phyloP scores from a whole-genome alignment of 495 filamentous ascomycete species.

The Penicillium coffeae region DNA sequence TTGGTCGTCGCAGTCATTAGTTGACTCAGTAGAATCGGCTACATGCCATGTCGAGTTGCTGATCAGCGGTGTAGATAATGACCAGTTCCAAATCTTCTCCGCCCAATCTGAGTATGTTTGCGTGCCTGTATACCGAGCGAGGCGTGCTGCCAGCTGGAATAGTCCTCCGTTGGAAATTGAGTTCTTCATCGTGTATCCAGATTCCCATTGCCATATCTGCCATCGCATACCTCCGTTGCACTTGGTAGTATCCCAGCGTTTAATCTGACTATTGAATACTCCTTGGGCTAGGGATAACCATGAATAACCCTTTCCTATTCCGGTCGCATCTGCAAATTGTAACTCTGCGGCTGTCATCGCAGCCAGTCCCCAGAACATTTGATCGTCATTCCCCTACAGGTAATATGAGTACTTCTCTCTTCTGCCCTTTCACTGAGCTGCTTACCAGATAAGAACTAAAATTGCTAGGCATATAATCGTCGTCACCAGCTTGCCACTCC shows the following conservation, averaged over 20 bases:
- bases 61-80: conserved; percentile 46
- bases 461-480: conserved; percentile 47
- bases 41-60: conserved; percentile 45
- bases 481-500: conserved; percentile 43
- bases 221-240: conserved; percentile 54
- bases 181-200: conserved; percentile 64
- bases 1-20: conserved; percentile 49
- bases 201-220: conserved; percentile 52
- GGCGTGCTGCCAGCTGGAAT: conserved; percentile 65
- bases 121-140: conserved; percentile 64
- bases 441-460: conserved; percentile 39
- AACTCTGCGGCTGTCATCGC: conserved; percentile 55
- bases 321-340: conserved; percentile 38
- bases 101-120: conserved; percentile 66
- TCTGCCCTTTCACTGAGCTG: background rate
- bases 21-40: conserved; percentile 57
- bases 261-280: conserved; percentile 70
- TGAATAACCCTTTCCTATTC: conserved; percentile 46
- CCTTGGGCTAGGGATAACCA: conserved; percentile 75
- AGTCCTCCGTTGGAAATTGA: conserved; percentile 64
- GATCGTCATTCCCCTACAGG: conserved; percentile 52
- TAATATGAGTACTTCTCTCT: background rate
- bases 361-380: conserved; percentile 55
- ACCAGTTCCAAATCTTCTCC: conserved; percentile 64
- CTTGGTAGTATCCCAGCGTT: conserved; percentile 45